These are phyloP conservation scores for Hyphodiscus sp. DNA, from an alignment of 2,329 filamentous ascomycete species.

Conservation along the genomic window DNA sequence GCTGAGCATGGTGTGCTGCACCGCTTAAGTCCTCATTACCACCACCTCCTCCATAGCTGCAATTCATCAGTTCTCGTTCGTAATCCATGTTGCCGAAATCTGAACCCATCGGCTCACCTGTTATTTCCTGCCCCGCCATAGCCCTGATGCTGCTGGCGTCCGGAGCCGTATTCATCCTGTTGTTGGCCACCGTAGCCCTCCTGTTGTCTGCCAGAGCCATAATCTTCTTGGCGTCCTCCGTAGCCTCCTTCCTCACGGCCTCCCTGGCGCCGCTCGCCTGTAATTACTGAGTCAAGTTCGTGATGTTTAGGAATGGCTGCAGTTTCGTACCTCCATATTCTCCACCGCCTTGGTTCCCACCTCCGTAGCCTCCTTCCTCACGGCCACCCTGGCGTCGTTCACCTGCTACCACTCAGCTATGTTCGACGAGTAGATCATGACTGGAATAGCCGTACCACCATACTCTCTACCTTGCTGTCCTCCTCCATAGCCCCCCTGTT, in stretches of 20 bases:
- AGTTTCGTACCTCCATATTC: not conserved
- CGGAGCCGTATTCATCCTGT: not conserved
- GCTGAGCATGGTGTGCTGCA: slow-evolving; percentile 47
- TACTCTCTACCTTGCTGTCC: not conserved
- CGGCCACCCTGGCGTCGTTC: not conserved
- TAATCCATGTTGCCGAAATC: not conserved
- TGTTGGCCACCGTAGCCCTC: not conserved
- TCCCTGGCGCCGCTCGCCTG: not conserved
- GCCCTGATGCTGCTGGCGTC: not conserved
- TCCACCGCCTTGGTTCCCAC: not conserved
- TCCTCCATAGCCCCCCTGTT: not conserved
- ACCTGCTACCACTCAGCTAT: not conserved
- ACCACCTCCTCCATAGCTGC: not conserved
- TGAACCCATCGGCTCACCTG: not conserved
- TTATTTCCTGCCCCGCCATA: not conserved
- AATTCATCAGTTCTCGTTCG: not conserved
- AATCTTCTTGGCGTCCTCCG: not conserved
- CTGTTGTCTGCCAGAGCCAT: not conserved
- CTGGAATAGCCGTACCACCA: not conserved
- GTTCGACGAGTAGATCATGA: not conserved
- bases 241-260: not conserved
- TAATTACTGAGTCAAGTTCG: not conserved
- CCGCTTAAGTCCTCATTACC: slow-evolving; percentile 21
- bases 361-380: not conserved
- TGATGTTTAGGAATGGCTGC: not conserved